A percentile compares a stretch with the other conserved stretches of the same genome.
Conservation (phyloP, 495 filamentous ascomycete genomes). For the Aspergillus bertholletiae region DNA sequence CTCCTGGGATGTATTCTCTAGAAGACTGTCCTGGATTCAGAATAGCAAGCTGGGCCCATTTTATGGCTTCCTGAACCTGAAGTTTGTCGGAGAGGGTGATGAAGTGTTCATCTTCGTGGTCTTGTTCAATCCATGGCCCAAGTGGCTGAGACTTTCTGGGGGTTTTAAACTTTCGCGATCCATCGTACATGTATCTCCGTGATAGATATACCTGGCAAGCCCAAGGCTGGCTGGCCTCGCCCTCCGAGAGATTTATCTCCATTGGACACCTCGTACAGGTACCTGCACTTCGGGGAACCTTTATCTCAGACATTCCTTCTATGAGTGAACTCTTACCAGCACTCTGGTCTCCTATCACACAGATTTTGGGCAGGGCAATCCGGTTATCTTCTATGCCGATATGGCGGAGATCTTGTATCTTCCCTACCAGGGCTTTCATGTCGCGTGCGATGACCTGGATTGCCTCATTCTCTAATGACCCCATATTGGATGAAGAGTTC, state of each 20-base stretch:
- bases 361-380: constrained; percentile 67
- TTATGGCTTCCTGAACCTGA: constrained; percentile 56
- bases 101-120: constrained; percentile 41
- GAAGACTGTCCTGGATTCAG: constrained; percentile 53
- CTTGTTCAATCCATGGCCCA: constrained; percentile 41
- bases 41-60: constrained; percentile 69
- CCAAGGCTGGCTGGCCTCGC: constrained; percentile 47
- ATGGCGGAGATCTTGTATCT: constrained; percentile 44
- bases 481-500: neutral
- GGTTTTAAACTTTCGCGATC: constrained; percentile 21
- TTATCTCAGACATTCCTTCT: constrained; percentile 75
- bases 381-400: constrained; percentile 52
- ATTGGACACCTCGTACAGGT: constrained; percentile 76
- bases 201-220: constrained; percentile 60
- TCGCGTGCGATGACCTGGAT: constrained; percentile 33
- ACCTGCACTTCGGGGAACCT: constrained; percentile 62
- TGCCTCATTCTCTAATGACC: neutral
- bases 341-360: constrained; percentile 76
- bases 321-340: constrained; percentile 80
- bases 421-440: constrained; percentile 41
- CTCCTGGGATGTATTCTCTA: constrained; percentile 46
- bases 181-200: constrained; percentile 49
- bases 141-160: constrained; percentile 30
- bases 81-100: constrained; percentile 32
- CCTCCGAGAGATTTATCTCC: constrained; percentile 67